phyloP scores from a whole-genome alignment of 768 basidiomycete genomes.

The Xerocomus brunneocitrinus region DNA sequence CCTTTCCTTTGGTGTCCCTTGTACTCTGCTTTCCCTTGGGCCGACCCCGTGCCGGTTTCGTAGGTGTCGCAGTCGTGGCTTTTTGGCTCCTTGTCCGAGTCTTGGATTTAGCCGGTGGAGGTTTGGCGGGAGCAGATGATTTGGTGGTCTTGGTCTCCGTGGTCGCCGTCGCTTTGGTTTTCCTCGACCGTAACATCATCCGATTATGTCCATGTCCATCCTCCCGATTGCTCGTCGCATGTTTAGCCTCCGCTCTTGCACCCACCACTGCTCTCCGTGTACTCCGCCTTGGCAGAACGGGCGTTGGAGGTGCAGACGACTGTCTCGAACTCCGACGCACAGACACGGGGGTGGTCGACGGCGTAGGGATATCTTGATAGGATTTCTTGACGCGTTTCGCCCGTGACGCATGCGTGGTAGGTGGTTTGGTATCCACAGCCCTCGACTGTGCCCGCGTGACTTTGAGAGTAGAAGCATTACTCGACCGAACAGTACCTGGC shows the following conservation, averaged over 20 bases:
- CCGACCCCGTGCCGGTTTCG: constrained; percentile 17
- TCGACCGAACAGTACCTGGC: not conserved
- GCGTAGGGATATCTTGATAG: constrained; percentile 23
- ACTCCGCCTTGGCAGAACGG: constrained; percentile 22
- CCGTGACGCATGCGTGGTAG: not conserved
- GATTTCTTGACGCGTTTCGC: constrained; percentile 18
- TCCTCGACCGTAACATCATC: constrained; percentile 20
- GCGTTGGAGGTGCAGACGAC: constrained; percentile 16
- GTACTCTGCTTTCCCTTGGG: constrained; percentile 13
- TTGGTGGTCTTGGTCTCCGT: constrained; percentile 8
- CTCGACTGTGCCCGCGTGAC: constrained; percentile 14
- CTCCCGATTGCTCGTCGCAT: constrained; percentile 8
- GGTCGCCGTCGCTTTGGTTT: not conserved
- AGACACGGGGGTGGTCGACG: constrained; percentile 19
- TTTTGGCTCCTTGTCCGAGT: constrained; percentile 8
- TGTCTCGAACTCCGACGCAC: constrained; percentile 2
- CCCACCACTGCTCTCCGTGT: constrained; percentile 22
- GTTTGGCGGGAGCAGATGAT: constrained; percentile 7
- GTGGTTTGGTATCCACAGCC: constrained; percentile 1
- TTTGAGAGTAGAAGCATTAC: not conserved
- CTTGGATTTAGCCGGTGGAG: constrained; percentile 9
- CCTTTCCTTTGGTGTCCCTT: constrained; percentile 25
- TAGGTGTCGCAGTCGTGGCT: not conserved
- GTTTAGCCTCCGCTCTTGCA: constrained; percentile 9
- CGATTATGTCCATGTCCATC: constrained; percentile 1